Percentiles rank a stretch among this genome's conserved stretches.
Evolutionary conservation across 257 asterid species (phyloP).

Genomic region (Fraxinus americana): DNA sequence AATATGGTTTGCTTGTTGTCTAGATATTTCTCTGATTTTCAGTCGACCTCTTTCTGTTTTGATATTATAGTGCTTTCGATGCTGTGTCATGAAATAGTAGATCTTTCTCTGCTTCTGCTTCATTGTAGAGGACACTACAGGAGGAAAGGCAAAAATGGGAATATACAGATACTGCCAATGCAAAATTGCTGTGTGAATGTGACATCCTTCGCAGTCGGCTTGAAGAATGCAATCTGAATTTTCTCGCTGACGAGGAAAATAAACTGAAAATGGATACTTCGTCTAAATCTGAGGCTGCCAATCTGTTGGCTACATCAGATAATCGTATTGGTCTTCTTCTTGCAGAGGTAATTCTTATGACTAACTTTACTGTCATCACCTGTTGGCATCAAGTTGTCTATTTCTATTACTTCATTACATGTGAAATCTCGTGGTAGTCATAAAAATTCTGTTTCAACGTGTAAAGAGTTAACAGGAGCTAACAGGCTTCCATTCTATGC

Average conservation of each 20-base stretch:
- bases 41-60: slow-evolving; percentile 10
- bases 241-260: slow-evolving; percentile 47
- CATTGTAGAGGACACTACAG: slow-evolving; percentile 47
- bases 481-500: not conserved
- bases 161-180: slow-evolving; percentile 42
- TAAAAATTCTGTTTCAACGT: not conserved
- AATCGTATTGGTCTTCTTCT: slow-evolving; percentile 52
- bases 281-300: slow-evolving; percentile 51
- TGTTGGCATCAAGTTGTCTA: no score
- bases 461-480: not conserved
- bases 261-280: slow-evolving; percentile 42
- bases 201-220: slow-evolving; percentile 53
- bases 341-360: slow-evolving; percentile 50
- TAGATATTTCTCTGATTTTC: not conserved
- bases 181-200: slow-evolving; percentile 57
- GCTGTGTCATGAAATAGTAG: not conserved
- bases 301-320: slow-evolving; percentile 46
- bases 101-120: slow-evolving; percentile 25
- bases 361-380: not conserved
- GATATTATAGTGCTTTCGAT: slow-evolving; percentile 18
- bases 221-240: slow-evolving; percentile 53
- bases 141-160: slow-evolving; percentile 52
- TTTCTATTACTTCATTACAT: not conserved
- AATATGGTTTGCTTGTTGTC: not conserved
- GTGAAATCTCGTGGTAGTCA: not conserved